Base-by-base conservation (phyloP, 345 rosid species). In the Murraya koenigii region DNA sequence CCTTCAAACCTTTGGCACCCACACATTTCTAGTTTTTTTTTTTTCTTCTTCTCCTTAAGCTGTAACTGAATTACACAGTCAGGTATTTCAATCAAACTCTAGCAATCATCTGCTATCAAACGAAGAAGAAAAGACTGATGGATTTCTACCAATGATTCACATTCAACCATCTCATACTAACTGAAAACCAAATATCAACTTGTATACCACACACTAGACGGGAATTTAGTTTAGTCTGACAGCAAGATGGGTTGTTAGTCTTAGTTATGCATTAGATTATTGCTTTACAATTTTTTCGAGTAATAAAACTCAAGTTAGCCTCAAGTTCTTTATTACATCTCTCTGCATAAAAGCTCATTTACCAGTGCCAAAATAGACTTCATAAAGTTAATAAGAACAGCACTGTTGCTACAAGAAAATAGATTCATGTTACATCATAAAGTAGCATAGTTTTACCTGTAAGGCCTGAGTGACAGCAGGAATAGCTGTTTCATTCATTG, bases 401-500 rank as follows among this genome's bases (percentile, higher is more conserved):
- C 36, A 5, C 5, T 26, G 3, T 7, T 62, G 55, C 11, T 17
- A 33, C 9, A 17, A 35, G 4, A 33, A 15, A 20, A 22, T 30
- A 17, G 20, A 14, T 10, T 8, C 23, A 25, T 74, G 25, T 1
- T 23, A 44, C 38, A 74, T 23, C 13, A 38, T 52, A 23, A 22
- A 35, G 26, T n/a, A 66, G 22, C 17, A 10, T 17, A 22, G 54
- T 7, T 23, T 28, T 74, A 93, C 97, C 94, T 93, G 85, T 56
- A 93, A 90, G 66, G 93, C 95, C 74, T 56, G 74, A 15, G 89
- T 86, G 23, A 91, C 90, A 23, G 79, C 81, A 64, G 92, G 90
- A 83, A 91, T 81, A 70, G 89, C 86, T 25, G 89, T 26, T 80
- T 93, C 97, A 64, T 75, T 93, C 88, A 93, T 85, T 22, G 85